These are phyloP conservation scores for Neurospora sp. DNA, from an alignment of 495 filamentous ascomycete genomes.

Conservation along the genomic window DNA sequence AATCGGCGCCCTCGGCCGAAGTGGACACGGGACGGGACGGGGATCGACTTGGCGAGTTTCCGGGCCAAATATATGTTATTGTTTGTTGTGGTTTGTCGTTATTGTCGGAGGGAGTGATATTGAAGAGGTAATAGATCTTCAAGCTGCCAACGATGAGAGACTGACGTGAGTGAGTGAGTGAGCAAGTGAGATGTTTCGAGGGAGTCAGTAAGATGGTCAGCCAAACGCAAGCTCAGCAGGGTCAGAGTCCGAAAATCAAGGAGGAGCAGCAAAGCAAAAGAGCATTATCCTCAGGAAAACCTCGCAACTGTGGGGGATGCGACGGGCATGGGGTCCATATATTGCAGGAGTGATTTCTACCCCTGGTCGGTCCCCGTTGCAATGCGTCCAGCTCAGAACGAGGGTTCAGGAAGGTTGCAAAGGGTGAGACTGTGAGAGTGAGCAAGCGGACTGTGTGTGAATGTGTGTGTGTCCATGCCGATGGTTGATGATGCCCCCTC, in stretches of 20 bases:
- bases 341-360: slow-evolving; percentile 14
- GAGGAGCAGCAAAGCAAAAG: neutral
- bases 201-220: neutral
- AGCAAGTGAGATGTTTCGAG: neutral
- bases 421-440: neutral
- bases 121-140: neutral
- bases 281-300: slow-evolving; percentile 7
- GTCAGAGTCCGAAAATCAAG: neutral
- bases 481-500: neutral
- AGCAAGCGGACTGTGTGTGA: neutral
- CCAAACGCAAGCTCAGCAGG: neutral
- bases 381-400: slow-evolving; percentile 6
- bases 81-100: neutral
- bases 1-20: neutral
- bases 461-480: neutral
- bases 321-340: slow-evolving; percentile 13
- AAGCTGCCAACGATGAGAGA: neutral
- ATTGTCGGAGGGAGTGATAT: neutral
- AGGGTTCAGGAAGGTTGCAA: neutral
- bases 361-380: slow-evolving; percentile 5
- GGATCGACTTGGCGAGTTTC: neutral
- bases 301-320: slow-evolving; percentile 13
- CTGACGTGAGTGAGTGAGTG: neutral
- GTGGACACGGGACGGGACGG: neutral
- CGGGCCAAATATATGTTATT: neutral